Evolutionary conservation across 805 yeast genomes (phyloP).

Genomic region (Phaffomyces thermotolerans): DNA sequence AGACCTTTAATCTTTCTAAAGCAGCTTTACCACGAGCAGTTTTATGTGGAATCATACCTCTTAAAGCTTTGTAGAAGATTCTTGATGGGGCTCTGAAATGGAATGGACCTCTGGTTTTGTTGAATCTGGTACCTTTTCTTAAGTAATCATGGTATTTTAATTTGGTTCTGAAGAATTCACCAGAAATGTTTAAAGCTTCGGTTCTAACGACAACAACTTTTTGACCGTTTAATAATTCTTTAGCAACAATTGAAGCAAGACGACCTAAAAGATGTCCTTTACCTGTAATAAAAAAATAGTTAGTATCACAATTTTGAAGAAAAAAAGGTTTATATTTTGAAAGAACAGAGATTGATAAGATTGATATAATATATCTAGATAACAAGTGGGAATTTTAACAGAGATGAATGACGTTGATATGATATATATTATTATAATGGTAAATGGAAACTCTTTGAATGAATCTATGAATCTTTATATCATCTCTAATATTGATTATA

Average conservation of each 20-base stretch:
- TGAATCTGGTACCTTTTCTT: slow-evolving; percentile 98
- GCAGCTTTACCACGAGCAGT: slow-evolving; percentile 99
- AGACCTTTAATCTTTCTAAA: slow-evolving; percentile 97
- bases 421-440: no score
- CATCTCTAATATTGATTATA: no score
- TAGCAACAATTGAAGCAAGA: slow-evolving; percentile 97
- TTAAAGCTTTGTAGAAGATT: slow-evolving; percentile 98
- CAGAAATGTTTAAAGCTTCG: slow-evolving; percentile 97
- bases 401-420: no score
- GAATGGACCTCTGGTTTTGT: slow-evolving; percentile 99
- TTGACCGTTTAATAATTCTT: slow-evolving; percentile 97
- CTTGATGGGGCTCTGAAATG: slow-evolving; percentile 99
- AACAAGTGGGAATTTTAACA: no score
- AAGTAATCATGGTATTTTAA: slow-evolving; percentile 99
- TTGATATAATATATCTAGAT: no score
- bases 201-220: slow-evolving; percentile 95
- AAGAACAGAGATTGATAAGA: not conserved
- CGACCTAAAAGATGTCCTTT: slow-evolving; percentile 99
- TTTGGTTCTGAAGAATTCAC: slow-evolving; percentile 99
- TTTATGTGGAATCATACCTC: slow-evolving; percentile 99
- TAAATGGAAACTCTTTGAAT: no score
- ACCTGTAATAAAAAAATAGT: slow-evolving; percentile 37
- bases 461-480: no score
- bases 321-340: not conserved
- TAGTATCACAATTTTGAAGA: slow-evolving; percentile 10